Base-by-base conservation (phyloP, 768 basidiomycete species). In the Termitomyces sp. region DNA sequence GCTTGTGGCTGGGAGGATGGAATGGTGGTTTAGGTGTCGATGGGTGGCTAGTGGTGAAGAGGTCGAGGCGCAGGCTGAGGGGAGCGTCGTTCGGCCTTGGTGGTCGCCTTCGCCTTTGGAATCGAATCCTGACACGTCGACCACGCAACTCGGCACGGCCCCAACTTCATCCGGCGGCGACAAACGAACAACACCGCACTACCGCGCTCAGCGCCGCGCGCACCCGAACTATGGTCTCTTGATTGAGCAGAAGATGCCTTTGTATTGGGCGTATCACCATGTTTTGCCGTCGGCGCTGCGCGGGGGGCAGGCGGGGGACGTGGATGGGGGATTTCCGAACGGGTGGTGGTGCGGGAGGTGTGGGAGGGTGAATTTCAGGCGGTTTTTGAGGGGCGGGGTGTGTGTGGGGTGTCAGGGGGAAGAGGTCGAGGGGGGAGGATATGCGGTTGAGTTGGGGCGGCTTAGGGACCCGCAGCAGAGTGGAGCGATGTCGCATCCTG, bases 1-100 rank as follows among this genome's bases (percentile, higher is more conserved):
- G 35, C 46, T 56, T 34, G 28, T 62, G 1, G 42, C 62, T 43
- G 77, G 77, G 7, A 64, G 55, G 22, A 72, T 80, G 5, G 57
- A 71, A 45, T 83, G 81, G 81, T 61, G 59, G 42, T 68, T 82
- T 41, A 68, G 65, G n/a, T 69, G 80, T 26, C 62, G 70, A 47
- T 83, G 82, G 82, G 70, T 70, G 11, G 66, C 74, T 5, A 81
- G 80, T 22, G 81, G 80, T 3, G 80, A 83, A 63, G 71, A 75
- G 59, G 53, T 45, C 6, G 43, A 54, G n/a, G 44, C 26, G 1
- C 35, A 46, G 14, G 34, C 53, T 21, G n/a, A 45, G 48, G 53
- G n/a, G 44, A 19, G 17, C 45, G 44, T 55, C 34, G 57, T 59
- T 3, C 44, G 54, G 22, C 60, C 65, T 17, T 71, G 70, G 64